Evolutionary conservation across 192 early-diverging fungal genomes (phyloP), one percentile per base, ranked within the genome.

Genomic region (Coemansia sp.): DNA sequence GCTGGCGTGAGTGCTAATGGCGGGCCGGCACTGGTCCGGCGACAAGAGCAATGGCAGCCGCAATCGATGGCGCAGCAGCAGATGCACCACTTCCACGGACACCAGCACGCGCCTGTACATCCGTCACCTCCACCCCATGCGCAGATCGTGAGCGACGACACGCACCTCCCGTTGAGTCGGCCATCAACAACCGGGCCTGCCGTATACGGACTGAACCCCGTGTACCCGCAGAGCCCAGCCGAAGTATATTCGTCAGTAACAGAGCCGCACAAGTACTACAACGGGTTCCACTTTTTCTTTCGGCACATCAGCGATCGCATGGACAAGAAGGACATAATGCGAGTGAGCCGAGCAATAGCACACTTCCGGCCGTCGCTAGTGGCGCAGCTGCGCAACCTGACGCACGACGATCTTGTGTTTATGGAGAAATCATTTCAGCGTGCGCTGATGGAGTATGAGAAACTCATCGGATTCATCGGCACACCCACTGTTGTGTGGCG

Each of bases 351-450:
- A 15, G 91, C 94, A 11, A 85, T 98, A 73, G 91, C 94, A 29
- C 88, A 90, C 72, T 96, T 96, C 74, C 86, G 96, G 10, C 96
- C 96, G 31, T 94, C 93, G 3, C 94, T 95, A 68, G 92, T 98
- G 73, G 94, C 95, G 5, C 85, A 94, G 60, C 92, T 96, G 72
- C 95, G 95, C 92, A 94, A 96, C 74, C 77, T 98, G 68, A 93
- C 94, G 4, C 92, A 91, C 64, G 94, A 98, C 66, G 96, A 98
- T 68, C 85, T 98, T 76, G 82, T 96, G 27, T 96, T 96, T 72
- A 94, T 94, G 94, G 96, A 98, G 84, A 95, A 95, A 75, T 95
- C 94, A 73, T 92, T 98, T 63, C 96, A 95, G 74, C 87, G 96
- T 51, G 95, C 95, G 11, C 75, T 98, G 78, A 74, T 94, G 78